These are phyloP conservation scores for Leptographium wingfieldii DNA, from an alignment of 2,329 filamentous ascomycete genomes.

Conservation along the genomic window DNA sequence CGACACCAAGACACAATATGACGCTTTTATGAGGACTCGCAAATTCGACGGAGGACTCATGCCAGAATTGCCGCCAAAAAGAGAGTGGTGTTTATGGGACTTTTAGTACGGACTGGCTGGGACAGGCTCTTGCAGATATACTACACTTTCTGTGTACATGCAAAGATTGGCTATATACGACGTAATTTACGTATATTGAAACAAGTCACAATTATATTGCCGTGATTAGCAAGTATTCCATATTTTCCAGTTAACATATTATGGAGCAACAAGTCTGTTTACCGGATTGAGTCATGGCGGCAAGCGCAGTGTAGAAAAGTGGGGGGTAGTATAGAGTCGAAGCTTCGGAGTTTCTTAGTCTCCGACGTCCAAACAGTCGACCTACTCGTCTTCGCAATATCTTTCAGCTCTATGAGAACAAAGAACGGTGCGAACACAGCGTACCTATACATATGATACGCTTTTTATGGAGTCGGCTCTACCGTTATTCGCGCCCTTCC, in stretches of 20 bases:
- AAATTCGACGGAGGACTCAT: slow-evolving; percentile 58
- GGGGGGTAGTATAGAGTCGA: background rate
- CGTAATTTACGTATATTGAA: background rate
- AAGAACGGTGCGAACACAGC: background rate
- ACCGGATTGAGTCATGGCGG: background rate
- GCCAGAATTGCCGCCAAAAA: slow-evolving; percentile 64
- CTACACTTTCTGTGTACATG: background rate
- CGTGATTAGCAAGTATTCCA: too few relatives aligned
- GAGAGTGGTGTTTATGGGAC: slow-evolving; percentile 63
- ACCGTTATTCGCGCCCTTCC: slow-evolving; percentile 68
- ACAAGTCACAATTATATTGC: background rate
- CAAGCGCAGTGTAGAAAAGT: background rate
- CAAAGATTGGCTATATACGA: background rate
- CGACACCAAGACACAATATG: slow-evolving; percentile 43
- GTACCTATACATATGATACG: background rate
- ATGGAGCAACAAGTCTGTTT: background rate
- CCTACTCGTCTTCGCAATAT: background rate
- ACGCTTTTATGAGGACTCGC: slow-evolving; percentile 50
- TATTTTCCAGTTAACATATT: too few relatives aligned
- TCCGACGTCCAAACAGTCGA: background rate
- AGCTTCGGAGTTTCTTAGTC: background rate
- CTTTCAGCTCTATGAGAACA: background rate
- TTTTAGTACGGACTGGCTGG: slow-evolving; percentile 34
- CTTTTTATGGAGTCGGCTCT: slow-evolving; percentile 31
- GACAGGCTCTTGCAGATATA: background rate